Conservation (phyloP, 345 rosid species). For the Melastoma malabathricum region DNA sequence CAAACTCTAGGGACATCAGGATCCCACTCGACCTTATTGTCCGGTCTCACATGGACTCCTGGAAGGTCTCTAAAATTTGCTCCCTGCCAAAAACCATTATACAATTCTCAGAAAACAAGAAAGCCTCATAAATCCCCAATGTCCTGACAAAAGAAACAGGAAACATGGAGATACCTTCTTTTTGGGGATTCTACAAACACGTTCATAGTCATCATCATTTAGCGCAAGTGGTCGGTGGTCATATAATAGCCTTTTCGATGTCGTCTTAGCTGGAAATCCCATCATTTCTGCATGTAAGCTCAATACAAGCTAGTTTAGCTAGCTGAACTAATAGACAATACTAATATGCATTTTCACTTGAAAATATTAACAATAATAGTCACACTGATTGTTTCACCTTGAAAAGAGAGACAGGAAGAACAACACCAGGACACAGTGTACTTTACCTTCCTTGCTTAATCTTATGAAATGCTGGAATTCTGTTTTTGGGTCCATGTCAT, state of each 20-base stretch:
- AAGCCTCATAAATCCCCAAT: not conserved
- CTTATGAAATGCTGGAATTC: constrained; percentile 38
- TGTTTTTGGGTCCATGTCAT: constrained; percentile 22
- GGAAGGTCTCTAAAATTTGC: constrained; percentile 55
- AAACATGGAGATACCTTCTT: constrained; percentile 17
- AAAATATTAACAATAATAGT: no score
- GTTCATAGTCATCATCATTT: constrained; percentile 34
- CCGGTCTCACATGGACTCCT: constrained; percentile 30
- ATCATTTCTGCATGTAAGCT: constrained; percentile 13
- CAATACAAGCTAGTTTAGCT: no score
- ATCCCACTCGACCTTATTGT: constrained; percentile 35
- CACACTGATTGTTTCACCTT: no score
- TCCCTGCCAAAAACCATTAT: constrained; percentile 18
- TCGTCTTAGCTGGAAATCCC: constrained; percentile 7
- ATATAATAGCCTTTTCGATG: constrained; percentile 10
- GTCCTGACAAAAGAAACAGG: not conserved
- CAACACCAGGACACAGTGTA: not conserved
- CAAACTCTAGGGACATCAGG: constrained; percentile 22
- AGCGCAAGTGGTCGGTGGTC: constrained; percentile 36
- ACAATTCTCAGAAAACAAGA: not conserved
- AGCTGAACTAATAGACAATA: no score
- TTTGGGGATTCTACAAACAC: constrained; percentile 40
- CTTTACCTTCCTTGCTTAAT: constrained; percentile 23
- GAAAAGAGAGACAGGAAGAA: not conserved
- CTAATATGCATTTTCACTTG: no score